Evolutionary conservation across 2,329 filamentous ascomycete genomes (phyloP), one percentile per base, ranked within the genome.

Genomic region (Lanzia echinophila): DNA sequence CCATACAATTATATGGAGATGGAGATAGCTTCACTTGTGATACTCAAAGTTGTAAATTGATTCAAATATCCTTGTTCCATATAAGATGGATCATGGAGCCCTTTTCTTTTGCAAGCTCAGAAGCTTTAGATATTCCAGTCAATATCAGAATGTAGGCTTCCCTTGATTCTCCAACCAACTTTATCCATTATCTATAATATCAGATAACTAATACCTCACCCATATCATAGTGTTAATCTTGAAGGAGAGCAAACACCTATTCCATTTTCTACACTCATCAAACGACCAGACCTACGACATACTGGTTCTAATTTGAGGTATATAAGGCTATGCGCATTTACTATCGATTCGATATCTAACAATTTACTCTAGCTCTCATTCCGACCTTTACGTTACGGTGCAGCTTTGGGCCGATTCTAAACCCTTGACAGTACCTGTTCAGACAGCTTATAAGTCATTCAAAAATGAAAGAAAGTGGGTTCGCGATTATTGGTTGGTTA

Each of bases 331-430:
- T 12, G 10, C 15, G 17, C 3, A 24, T 42, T 20, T 13, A 11
- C 8, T 1, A 10, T 19, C 13, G n/a, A 33, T 17, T n/a, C 5
- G 20, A 31, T 22, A 13, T 46, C 24, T 24, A 24, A 6, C 44
- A n/a, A 50, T 41, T 53, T 32, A 33, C 32, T 42, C 33, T 56
- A 90, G 88, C 70, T 76, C 86, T 0, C 75, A 86, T 67, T 96
- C 90, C 24, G 94, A 99, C 69, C 84, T 99, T 46, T 96, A 92
- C 67, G 85, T 95, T 47, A 96, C 91, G 0, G 87, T 86, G 8
- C 94, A 97, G 70, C 80, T 97, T 65, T 99, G 92, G 87, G 89
- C 91, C 12, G 90, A 95, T 65, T 96, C 91, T 28, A 99, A 99
- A 69, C 90, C 92, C 34, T 74, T 99, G 62, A 95, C 91, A 0